Conservation (phyloP, 176 grass and related monocot genomes). For the Oropetium thomaeum region DNA sequence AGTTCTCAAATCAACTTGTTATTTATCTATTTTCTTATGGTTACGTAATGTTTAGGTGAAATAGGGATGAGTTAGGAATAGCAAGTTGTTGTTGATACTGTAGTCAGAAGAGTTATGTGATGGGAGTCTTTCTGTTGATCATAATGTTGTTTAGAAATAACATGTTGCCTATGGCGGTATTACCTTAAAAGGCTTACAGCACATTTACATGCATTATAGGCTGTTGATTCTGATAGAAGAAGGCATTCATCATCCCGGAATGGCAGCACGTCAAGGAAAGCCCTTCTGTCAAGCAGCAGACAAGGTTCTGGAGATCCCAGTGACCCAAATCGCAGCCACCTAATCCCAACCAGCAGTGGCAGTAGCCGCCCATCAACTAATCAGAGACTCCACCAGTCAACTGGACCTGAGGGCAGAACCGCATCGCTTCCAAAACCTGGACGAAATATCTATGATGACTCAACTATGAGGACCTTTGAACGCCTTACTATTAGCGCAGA, state of each 20-base stretch:
- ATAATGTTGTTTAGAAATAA: slow-evolving; percentile 1
- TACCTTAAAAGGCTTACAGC: slow-evolving; percentile 7
- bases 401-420: slow-evolving; percentile 51
- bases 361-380: slow-evolving; percentile 49
- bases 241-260: slow-evolving; percentile 54
- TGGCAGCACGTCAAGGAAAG: slow-evolving; percentile 70
- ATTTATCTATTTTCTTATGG: slow-evolving; percentile 12
- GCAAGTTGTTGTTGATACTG: neutral
- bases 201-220: slow-evolving; percentile 33
- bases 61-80: neutral
- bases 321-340: slow-evolving; percentile 48
- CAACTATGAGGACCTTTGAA: slow-evolving; percentile 58
- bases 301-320: slow-evolving; percentile 60
- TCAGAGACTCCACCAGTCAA: slow-evolving; percentile 85
- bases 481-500: slow-evolving; percentile 73
- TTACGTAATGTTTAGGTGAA: neutral
- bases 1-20: slow-evolving; percentile 31
- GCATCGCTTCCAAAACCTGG: slow-evolving; percentile 46
- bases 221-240: slow-evolving; percentile 54
- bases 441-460: slow-evolving; percentile 49
- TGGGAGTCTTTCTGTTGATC: neutral
- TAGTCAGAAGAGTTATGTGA: neutral
- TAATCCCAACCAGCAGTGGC: slow-evolving; percentile 54
- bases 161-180: neutral
- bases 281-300: slow-evolving; percentile 61